These are phyloP conservation scores for Candida michaelii DNA, from an alignment of 805 yeast species.

Conservation along the genomic window DNA sequence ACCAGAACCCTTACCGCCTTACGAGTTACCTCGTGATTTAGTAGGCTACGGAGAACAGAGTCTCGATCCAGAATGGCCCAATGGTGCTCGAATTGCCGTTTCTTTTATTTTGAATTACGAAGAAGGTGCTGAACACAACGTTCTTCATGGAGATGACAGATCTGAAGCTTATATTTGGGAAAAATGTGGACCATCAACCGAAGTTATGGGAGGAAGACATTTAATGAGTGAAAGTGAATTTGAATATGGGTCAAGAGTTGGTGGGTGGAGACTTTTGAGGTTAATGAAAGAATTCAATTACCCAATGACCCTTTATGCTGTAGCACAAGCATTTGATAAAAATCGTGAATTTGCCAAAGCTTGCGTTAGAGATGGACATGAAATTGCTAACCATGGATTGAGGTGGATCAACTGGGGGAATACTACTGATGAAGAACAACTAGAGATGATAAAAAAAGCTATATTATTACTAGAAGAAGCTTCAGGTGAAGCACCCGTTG, in stretches of 20 bases:
- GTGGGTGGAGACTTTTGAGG: slow-evolving; percentile 33
- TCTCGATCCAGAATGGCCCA: slow-evolving; percentile 32
- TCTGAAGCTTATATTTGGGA: slow-evolving; percentile 19
- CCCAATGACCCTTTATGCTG: slow-evolving; percentile 36
- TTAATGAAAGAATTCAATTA: slow-evolving; percentile 30
- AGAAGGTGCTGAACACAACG: slow-evolving; percentile 31
- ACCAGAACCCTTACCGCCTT: slow-evolving; percentile 5
- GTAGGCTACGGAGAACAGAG: slow-evolving; percentile 30
- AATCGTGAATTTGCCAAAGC: slow-evolving; percentile 34
- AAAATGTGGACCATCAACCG: slow-evolving; percentile 12
- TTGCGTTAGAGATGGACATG: slow-evolving; percentile 36
- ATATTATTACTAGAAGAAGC: slow-evolving; percentile 27
- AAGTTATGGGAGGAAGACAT: slow-evolving; percentile 11
- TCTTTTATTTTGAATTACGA: slow-evolving; percentile 33
- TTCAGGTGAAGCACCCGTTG: slow-evolving; percentile 33
- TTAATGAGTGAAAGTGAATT: slow-evolving; percentile 27
- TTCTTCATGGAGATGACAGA: slow-evolving; percentile 27
- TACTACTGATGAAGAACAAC: slow-evolving; percentile 28
- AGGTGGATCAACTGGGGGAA: slow-evolving; percentile 35
- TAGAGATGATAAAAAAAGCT: slow-evolving; percentile 28
- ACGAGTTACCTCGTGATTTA: slow-evolving; percentile 22
- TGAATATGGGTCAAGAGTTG: slow-evolving; percentile 33
- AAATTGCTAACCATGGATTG: slow-evolving; percentile 36
- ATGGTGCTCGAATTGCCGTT: slow-evolving; percentile 27
- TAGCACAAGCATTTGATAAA: slow-evolving; percentile 36